Percentiles rank a stretch among this genome's conserved stretches.
Conservation (phyloP, 129 eudicot species). For the Dittrichia graveolens region DNA sequence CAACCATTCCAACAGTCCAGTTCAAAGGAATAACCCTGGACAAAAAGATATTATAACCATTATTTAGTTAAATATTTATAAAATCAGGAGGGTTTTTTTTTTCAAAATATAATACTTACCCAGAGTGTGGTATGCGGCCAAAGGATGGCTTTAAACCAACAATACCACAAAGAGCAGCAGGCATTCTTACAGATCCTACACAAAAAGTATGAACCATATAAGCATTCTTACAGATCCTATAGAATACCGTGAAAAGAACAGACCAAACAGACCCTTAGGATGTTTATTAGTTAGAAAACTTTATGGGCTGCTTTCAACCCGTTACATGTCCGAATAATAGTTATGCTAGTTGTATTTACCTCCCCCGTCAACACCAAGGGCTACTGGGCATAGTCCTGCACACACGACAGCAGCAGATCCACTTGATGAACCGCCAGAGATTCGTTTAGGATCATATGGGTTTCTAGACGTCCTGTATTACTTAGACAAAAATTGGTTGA, state of each 20-base stretch:
- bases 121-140: conserved; percentile 79
- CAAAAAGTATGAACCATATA: too few relatives aligned
- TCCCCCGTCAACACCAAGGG: conserved; percentile 99
- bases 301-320: too few relatives aligned
- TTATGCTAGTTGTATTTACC: conserved; percentile 48
- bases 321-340: too few relatives aligned
- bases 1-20: conserved; percentile 98
- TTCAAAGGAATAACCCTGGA: conserved; percentile 88
- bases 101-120: conserved; percentile 44
- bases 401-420: conserved; percentile 96
- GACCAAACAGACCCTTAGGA: too few relatives aligned
- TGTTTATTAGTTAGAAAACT: too few relatives aligned
- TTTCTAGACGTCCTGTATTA: conserved; percentile 62
- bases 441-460: conserved; percentile 68
- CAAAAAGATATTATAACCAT: neutral
- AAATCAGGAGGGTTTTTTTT: neutral
- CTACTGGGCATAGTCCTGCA: conserved; percentile 93
- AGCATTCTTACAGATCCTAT: conserved; percentile 94
- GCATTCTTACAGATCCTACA: conserved; percentile 92
- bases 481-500: neutral
- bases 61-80: neutral
- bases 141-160: conserved; percentile 91
- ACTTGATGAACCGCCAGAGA: conserved; percentile 95
- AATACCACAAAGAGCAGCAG: conserved; percentile 98
- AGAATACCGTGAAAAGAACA: too few relatives aligned